These are phyloP conservation scores for Ilex asprella DNA, from an alignment of 257 asterid species.

Conservation along the genomic window DNA sequence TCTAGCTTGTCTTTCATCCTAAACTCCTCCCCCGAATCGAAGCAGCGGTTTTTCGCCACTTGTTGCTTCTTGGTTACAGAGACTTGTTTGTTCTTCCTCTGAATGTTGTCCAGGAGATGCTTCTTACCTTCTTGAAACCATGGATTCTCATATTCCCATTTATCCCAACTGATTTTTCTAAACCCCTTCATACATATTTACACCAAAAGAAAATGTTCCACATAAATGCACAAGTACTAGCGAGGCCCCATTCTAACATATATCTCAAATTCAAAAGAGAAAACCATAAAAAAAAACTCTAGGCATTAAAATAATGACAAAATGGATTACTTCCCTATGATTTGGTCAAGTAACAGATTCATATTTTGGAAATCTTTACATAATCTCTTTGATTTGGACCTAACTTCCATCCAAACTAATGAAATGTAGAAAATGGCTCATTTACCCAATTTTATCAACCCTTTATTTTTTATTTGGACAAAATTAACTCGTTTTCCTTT, in stretches of 20 bases:
- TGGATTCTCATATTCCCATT: slow-evolving; percentile 45
- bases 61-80: not conserved
- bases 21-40: slow-evolving; percentile 1
- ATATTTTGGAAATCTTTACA: too few relatives aligned
- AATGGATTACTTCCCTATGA: not conserved
- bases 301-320: not conserved
- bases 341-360: too few relatives aligned
- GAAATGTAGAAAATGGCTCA: too few relatives aligned
- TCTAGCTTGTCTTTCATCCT: slow-evolving; percentile 18
- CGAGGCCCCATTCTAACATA: not conserved
- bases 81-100: slow-evolving; percentile 21
- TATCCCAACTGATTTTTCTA: slow-evolving; percentile 43
- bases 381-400: too few relatives aligned
- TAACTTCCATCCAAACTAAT: too few relatives aligned
- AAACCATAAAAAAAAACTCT: not conserved
- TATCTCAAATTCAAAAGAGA: not conserved
- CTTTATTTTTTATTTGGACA: too few relatives aligned
- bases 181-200: slow-evolving; percentile 36
- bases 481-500: too few relatives aligned
- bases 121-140: slow-evolving; percentile 44
- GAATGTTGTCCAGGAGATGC: slow-evolving; percentile 38
- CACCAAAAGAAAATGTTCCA: not conserved
- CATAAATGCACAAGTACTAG: too few relatives aligned
- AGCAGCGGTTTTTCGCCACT: not conserved
- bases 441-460: too few relatives aligned